Evolutionary conservation across 2,329 filamentous ascomycete species (phyloP).

Genomic region (Arthrinium phaeospermum): DNA sequence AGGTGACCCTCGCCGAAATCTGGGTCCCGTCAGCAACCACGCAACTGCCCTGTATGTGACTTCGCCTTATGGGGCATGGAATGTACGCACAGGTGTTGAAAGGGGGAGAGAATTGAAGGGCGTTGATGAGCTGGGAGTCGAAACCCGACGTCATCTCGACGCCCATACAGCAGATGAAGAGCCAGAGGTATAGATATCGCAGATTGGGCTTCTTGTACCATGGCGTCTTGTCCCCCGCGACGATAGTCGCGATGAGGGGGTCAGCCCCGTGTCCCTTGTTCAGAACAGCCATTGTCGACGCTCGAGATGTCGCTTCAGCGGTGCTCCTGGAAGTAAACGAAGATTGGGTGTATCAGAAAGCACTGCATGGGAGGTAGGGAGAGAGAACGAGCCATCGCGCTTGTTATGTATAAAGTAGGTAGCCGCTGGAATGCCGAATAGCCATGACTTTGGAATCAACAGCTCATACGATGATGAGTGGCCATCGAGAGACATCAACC

Average conservation of each 20-base stretch:
- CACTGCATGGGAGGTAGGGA: background rate
- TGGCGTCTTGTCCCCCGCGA: constrained; percentile 46
- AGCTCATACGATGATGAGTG: background rate
- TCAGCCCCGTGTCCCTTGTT: constrained; percentile 31
- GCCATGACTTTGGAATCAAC: background rate
- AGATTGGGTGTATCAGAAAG: background rate
- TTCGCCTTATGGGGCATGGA: background rate
- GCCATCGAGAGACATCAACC: background rate
- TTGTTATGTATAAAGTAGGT: constrained; percentile 13
- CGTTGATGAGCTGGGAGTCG: constrained; percentile 53
- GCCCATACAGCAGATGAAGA: constrained; percentile 66
- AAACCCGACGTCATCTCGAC: constrained; percentile 59
- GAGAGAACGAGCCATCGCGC: background rate
- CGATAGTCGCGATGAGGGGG: constrained; percentile 45
- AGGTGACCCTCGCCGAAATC: constrained; percentile 47
- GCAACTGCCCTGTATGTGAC: constrained; percentile 26
- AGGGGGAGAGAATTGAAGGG: constrained; percentile 45
- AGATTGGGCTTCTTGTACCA: constrained; percentile 68
- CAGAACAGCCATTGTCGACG: constrained; percentile 19
- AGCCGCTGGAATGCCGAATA: background rate
- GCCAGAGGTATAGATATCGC: constrained; percentile 59
- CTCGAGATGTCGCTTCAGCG: background rate
- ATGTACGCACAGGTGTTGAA: constrained; percentile 43
- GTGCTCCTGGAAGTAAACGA: background rate
- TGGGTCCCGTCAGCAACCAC: constrained; percentile 28